Evolutionary conservation across 257 asterid species (phyloP).

Genomic region (Nyctanthes arbortristis): DNA sequence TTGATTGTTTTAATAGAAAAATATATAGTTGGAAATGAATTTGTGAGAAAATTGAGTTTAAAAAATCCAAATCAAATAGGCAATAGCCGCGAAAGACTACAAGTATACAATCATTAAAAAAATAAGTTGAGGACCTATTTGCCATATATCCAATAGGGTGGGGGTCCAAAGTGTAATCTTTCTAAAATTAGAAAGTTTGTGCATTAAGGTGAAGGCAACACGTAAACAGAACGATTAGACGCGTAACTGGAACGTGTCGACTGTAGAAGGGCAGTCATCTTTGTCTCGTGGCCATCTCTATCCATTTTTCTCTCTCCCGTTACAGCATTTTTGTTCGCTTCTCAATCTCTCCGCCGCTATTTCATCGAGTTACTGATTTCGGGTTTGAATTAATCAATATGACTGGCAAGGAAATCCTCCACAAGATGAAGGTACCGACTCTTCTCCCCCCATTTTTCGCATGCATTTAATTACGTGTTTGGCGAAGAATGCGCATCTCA

Average conservation of each 20-base stretch:
- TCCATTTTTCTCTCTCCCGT: constrained; percentile 16
- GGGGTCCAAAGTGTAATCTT: too few relatives aligned
- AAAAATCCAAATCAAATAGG: too few relatives aligned
- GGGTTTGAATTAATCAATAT: constrained; percentile 20
- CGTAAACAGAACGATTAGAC: not conserved
- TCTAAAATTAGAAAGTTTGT: too few relatives aligned
- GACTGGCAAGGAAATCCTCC: constrained; percentile 56
- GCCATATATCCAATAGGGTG: too few relatives aligned
- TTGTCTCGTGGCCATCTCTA: not conserved
- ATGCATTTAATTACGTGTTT: not conserved
- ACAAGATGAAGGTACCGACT: constrained; percentile 64
- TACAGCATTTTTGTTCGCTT: not conserved
- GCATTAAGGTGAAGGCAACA: constrained; percentile 16
- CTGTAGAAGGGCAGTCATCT: constrained; percentile 8
- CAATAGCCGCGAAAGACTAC: too few relatives aligned
- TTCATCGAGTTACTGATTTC: not conserved
- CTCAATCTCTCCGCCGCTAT: constrained; percentile 8
- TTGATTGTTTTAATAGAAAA: too few relatives aligned
- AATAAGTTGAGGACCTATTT: too few relatives aligned
- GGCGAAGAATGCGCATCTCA: too few relatives aligned
- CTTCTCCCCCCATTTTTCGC: not conserved
- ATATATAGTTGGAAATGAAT: too few relatives aligned
- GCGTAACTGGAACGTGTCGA: constrained; percentile 29
- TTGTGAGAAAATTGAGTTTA: too few relatives aligned
- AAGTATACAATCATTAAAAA: too few relatives aligned